phyloP scores from a whole-genome alignment of 2,329 filamentous ascomycete genomes.

The Ophioceras dolichostomum region DNA sequence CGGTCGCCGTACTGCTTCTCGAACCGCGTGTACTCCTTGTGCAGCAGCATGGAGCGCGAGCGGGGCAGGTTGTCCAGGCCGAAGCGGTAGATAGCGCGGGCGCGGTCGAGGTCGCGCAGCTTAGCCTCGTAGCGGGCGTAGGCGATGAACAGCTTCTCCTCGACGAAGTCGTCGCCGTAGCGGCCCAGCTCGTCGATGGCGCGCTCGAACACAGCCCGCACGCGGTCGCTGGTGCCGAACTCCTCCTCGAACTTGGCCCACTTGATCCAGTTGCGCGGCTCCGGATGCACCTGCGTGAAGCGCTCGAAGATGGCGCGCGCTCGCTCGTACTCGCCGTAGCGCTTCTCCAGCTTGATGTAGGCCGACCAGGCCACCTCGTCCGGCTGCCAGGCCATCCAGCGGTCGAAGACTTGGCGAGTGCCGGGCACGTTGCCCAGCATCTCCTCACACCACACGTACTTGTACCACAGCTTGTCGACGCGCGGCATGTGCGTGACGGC shows the following conservation, averaged over 20 bases:
- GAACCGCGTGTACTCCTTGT: constrained; percentile 93
- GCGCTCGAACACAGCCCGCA: constrained; percentile 80
- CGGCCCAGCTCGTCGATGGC: constrained; percentile 74
- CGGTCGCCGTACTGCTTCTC: constrained; percentile 95
- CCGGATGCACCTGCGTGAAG: constrained; percentile 86
- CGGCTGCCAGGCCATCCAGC: constrained; percentile 98
- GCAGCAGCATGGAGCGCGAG: constrained; percentile 70
- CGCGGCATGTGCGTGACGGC: constrained; percentile 87
- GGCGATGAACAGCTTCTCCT: constrained; percentile 88
- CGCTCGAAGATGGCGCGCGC: constrained; percentile 83
- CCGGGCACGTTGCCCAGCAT: constrained; percentile 90
- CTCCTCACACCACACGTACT: constrained; percentile 98
- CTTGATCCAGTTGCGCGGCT: constrained; percentile 96
- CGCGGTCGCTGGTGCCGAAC: constrained; percentile 79
- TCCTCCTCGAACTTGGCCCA: constrained; percentile 98
- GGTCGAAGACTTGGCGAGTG: constrained; percentile 86
- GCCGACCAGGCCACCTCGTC: constrained; percentile 92
- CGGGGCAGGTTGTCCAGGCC: constrained; percentile 84
- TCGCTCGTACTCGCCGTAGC: constrained; percentile 83
- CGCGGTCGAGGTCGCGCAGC: constrained; percentile 88
- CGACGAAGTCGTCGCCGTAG: constrained; percentile 69
- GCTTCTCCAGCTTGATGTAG: constrained; percentile 94
- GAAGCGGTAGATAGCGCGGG: constrained; percentile 93
- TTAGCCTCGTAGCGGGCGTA: constrained; percentile 94
- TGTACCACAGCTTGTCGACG: constrained; percentile 97